phyloP scores from a whole-genome alignment of 345 rosid species.

The Euphorbia tirucalli region DNA sequence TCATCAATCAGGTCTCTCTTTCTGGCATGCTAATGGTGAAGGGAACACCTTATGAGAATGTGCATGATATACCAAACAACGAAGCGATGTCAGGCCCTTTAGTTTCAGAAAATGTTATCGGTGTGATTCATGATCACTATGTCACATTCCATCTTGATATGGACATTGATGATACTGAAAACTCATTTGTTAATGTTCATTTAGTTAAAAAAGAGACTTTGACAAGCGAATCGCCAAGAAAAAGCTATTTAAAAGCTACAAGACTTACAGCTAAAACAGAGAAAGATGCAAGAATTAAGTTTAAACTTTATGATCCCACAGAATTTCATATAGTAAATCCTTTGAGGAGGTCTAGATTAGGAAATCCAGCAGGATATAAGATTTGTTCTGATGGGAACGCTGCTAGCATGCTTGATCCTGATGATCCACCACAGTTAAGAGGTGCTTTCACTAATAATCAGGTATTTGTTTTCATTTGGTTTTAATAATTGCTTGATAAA shows the following conservation, averaged over 20 bases:
- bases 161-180: constrained; percentile 55
- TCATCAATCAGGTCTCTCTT: constrained; percentile 43
- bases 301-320: constrained; percentile 59
- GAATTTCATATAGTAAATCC: constrained; percentile 72
- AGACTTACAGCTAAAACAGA: constrained; percentile 53
- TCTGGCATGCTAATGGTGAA: constrained; percentile 73
- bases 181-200: constrained; percentile 56
- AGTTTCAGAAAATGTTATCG: constrained; percentile 56
- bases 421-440: constrained; percentile 73
- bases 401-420: constrained; percentile 70
- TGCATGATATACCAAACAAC: constrained; percentile 33
- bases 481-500: no score
- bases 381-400: constrained; percentile 64
- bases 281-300: constrained; percentile 61
- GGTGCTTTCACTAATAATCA: constrained; percentile 72
- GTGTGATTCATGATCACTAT: constrained; percentile 70
- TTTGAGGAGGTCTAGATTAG: constrained; percentile 49
- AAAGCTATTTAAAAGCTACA: constrained; percentile 53
- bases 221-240: constrained; percentile 55
- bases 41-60: constrained; percentile 41
- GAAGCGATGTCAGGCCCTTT: constrained; percentile 43
- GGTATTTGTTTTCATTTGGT: constrained; percentile 29
- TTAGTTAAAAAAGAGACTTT: constrained; percentile 47
- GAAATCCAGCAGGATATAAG: constrained; percentile 72
- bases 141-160: constrained; percentile 59